Evolutionary conservation across 352 stramenopile species (phyloP), one percentile per base, ranked within the genome.

Genomic region (Pythium guiyangense): DNA sequence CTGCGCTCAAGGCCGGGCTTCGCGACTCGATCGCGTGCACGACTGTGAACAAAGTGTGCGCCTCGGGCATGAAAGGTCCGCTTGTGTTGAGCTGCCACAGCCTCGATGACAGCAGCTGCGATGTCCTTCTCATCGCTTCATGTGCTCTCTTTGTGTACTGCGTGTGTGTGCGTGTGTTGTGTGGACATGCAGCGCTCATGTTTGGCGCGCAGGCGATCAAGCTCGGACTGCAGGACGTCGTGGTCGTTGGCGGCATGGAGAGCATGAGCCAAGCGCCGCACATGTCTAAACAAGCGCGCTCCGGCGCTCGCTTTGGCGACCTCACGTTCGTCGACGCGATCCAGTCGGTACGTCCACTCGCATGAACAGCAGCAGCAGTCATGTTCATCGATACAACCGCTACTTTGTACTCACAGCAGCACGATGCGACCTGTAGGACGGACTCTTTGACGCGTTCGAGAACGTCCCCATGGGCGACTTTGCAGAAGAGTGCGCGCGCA

Each of bases 11-110:
- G 18, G 87, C 78, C 17, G 85, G 81, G 22, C 69, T 98, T 17
- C 77, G 79, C 2, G 59, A 74, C 48, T 72, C 64, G 3, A 92
- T 93, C n/a, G 80, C 95, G 18, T 98, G 92, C 67, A 98, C 93
- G 20, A 98, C 92, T 2, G 79, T 99, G n/a, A 99, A 99, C 78
- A 99, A 99, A 74, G 96, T 99, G 22, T 99, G 97, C 71, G 96
- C 90, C 6, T 94, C 74, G 1, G 90, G 90, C 49, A 95, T 98
- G 86, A 98, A 98, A 68, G 72, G 74, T 84, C 10, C 46, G 39
- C 18, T 9, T 26, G 26, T 20, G 20, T 22, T n/a, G n/a, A n/a
- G n/a, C n/a, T n/a, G n/a, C n/a, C n/a, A n/a, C n/a, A n/a, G n/a
- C n/a, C n/a, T n/a, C n/a, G n/a, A n/a, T n/a, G n/a, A n/a, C n/a